Base-by-base conservation (phyloP, 345 rosid species). In the Citrus hindsii region DNA sequence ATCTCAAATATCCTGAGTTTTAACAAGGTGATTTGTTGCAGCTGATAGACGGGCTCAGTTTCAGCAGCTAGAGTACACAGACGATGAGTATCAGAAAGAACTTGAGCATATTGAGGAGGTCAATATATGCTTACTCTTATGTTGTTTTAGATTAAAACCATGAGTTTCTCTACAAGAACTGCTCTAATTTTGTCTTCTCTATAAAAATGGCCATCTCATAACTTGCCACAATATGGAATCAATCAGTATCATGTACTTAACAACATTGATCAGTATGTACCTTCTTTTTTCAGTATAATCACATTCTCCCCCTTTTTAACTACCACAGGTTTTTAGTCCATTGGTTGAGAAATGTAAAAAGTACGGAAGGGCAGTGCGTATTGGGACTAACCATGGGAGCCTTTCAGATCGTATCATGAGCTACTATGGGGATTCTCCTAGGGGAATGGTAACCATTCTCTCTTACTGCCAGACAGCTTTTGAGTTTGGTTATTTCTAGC, bases 371-470 rank as follows among this genome's bases (percentile, higher is more conserved):
- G 99, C 98, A 4, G 89, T 96, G 95, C 98, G 99, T 71, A 94
- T 96, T 79, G 99, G 99, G 71, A 96, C 99, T 79, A 96, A 96
- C 84, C 99, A 96, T 77, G 99, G 99, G 78, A 96, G 98, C 77
- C 99, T 96, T 84, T 94, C 99, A 77, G 98, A 96, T 87, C 97
- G 99, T 69, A 94, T 96, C 78, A 94, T 96, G 99, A 96, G 98
- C 86, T 96, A 91, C 85, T 89, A 92, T 13, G 99, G 99, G 48
- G 99, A 96, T 86, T 94, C 99, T 81, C 98, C 99, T 0, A 87
- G 98, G 82, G 99, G 99, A 87, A 96, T 96, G 99, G 99, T 95
- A 71, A 84, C 56, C 25, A 81, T 74, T 73, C 56, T 75, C 48
- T 76, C 64, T 25, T 25, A 42, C 77, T 74, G 60, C 61, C 62